Evolutionary conservation across 2,329 filamentous ascomycete genomes (phyloP).

Genomic region (Nigrospora sphaerica): DNA sequence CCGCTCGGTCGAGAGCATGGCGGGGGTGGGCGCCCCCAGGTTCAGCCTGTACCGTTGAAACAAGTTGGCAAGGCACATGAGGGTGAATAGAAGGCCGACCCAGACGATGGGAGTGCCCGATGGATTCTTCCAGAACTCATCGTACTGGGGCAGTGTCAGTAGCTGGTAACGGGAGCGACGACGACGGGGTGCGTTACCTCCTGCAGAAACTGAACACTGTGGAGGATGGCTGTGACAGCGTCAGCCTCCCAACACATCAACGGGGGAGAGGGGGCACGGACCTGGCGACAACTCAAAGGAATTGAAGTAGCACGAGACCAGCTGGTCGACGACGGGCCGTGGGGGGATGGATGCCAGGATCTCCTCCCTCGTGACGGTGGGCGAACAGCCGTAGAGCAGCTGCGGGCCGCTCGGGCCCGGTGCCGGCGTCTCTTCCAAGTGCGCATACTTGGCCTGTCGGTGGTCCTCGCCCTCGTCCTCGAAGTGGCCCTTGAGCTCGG

Average conservation of each 20-base stretch:
- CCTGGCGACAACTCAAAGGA: neutral
- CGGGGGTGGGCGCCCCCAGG: conserved; percentile 5
- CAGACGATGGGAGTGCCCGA: conserved; percentile 29
- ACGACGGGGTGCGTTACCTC: conserved; percentile 11
- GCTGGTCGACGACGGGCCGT: conserved; percentile 23
- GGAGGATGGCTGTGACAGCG: conserved; percentile 14
- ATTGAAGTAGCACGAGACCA: conserved; percentile 31
- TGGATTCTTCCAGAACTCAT: conserved; percentile 34
- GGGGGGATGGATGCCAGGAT: conserved; percentile 26
- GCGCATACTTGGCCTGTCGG: neutral
- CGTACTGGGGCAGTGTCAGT: conserved; percentile 24
- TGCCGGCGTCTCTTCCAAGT: neutral
- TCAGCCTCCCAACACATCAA: conserved; percentile 12
- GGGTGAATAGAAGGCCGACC: conserved; percentile 38
- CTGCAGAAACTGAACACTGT: conserved; percentile 20
- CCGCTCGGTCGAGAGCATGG: neutral
- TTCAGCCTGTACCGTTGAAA: neutral
- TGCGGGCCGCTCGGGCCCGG: conserved; percentile 9
- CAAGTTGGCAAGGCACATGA: conserved; percentile 32
- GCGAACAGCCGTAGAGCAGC: conserved; percentile 23
- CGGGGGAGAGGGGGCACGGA: conserved; percentile 10
- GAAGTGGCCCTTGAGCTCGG: conserved; percentile 29
- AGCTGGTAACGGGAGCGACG: neutral
- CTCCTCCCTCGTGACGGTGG: conserved; percentile 15
- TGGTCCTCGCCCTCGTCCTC: conserved; percentile 12